A percentile compares a stretch with the other conserved stretches of the same genome.
Conservation (phyloP, 805 yeast genomes). For the Lipomyces kockii region DNA sequence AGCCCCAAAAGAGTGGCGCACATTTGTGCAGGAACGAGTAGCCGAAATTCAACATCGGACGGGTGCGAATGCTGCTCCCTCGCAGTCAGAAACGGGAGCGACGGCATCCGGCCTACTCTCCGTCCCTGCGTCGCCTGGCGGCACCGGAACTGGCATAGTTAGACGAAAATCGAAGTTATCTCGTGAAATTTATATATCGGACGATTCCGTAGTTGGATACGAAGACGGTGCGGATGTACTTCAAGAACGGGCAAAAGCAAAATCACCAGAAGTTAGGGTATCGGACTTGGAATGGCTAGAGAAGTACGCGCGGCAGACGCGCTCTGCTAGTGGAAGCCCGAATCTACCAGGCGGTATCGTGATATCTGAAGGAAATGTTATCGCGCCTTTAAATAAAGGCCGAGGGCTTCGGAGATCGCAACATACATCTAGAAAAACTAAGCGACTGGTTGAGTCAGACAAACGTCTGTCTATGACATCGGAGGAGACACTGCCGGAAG, state of each 20-base stretch:
- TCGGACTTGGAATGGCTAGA: slow-evolving; percentile 23
- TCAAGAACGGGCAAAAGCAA: slow-evolving; percentile 12
- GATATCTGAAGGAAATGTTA: slow-evolving; percentile 1
- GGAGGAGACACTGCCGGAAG: background rate
- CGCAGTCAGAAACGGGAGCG: background rate
- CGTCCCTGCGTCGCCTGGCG: background rate
- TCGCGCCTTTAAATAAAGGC: slow-evolving; percentile 8
- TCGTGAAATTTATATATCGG: slow-evolving; percentile 26
- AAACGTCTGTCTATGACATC: background rate
- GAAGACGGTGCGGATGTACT: slow-evolving; percentile 31
- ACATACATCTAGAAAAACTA: slow-evolving; percentile 6
- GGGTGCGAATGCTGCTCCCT: background rate
- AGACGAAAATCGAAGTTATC: slow-evolving; percentile 30
- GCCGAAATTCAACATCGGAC: slow-evolving; percentile 42
- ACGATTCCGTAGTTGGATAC: slow-evolving; percentile 15
- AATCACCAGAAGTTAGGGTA: slow-evolving; percentile 19
- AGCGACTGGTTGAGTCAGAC: slow-evolving; percentile 3
- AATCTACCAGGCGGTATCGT: slow-evolving; percentile 1
- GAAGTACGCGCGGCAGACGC: slow-evolving; percentile 11
- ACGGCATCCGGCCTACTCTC: background rate
- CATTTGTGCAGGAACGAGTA: slow-evolving; percentile 49
- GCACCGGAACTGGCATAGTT: background rate
- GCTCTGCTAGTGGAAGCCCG: slow-evolving; percentile 1
- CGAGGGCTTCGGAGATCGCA: slow-evolving; percentile 23
- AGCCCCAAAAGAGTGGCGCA: slow-evolving; percentile 79